Evolutionary conservation across 1,284 basidiomycete genomes (phyloP).

Genomic region (Tilletiopsis washingtonensis): DNA sequence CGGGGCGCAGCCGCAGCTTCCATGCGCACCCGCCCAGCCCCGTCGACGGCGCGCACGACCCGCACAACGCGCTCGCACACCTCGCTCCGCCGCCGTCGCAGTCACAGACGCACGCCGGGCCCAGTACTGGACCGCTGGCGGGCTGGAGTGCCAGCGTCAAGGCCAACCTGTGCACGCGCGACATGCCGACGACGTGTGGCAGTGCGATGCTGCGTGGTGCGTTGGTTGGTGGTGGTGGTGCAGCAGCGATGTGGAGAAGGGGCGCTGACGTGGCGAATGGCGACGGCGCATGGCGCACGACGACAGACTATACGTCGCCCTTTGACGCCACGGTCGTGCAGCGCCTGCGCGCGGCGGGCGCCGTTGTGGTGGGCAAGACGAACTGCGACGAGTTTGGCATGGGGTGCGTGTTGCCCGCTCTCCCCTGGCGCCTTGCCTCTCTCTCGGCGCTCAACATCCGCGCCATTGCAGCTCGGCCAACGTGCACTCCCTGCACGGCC

Average conservation of each 20-base stretch:
- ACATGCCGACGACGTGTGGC: constrained; percentile 25
- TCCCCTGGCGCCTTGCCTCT: background rate
- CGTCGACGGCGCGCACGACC: background rate
- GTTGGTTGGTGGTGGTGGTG: background rate
- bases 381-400: constrained; percentile 99
- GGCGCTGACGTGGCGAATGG: background rate
- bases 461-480: constrained; percentile 21
- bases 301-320: constrained; percentile 59
- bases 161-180: constrained; percentile 34
- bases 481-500: constrained; percentile 29
- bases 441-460: background rate
- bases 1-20: too few species aligned
- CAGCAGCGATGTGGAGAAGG: background rate
- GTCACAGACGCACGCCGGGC: background rate
- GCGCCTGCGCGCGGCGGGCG: constrained; percentile 61
- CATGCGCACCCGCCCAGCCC: background rate
- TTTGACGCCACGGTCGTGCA: constrained; percentile 80
- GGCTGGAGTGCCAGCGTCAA: constrained; percentile 39
- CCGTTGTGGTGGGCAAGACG: constrained; percentile 72
- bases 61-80: background rate
- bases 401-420: constrained; percentile 53
- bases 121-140: constrained; percentile 10
- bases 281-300: background rate
- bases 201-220: constrained; percentile 30
- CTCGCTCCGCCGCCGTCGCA: too few species aligned